Conservation (phyloP, 2,329 filamentous ascomycete genomes). For the Cryphonectria parasitica region DNA sequence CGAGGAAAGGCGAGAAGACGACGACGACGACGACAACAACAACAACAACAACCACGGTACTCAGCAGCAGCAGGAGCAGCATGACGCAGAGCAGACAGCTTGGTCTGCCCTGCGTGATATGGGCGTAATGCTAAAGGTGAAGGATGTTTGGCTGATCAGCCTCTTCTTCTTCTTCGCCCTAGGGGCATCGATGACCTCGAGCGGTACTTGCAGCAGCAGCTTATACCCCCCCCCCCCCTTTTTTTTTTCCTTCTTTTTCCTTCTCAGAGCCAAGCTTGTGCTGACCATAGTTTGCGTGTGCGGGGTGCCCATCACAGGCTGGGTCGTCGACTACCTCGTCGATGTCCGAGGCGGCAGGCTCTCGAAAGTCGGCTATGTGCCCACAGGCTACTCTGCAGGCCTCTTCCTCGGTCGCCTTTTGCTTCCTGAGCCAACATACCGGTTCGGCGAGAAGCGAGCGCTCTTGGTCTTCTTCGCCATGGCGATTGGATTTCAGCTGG, state of each 20-base stretch:
- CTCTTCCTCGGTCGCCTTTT: constrained; percentile 59
- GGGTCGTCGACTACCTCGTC: constrained; percentile 68
- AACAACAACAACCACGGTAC: constrained; percentile 20
- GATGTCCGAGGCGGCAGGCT: constrained; percentile 61
- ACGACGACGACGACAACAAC: constrained; percentile 33
- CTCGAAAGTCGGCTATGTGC: constrained; percentile 63
- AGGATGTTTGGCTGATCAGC: constrained; percentile 60
- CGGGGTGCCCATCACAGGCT: constrained; percentile 40
- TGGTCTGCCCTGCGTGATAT: constrained; percentile 39
- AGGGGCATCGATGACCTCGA: constrained; percentile 57
- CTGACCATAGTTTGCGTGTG: neutral
- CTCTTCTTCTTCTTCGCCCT: constrained; percentile 66
- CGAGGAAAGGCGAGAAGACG: constrained; percentile 17
- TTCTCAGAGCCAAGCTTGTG: neutral
- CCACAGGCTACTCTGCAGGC: constrained; percentile 63
- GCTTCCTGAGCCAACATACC: constrained; percentile 62
- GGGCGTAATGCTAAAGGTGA: constrained; percentile 37
- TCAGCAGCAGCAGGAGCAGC: constrained; percentile 36
- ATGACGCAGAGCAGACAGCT: constrained; percentile 46
- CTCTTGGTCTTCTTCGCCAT: constrained; percentile 56
- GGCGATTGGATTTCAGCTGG: constrained; percentile 57
- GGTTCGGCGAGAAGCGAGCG: constrained; percentile 62
- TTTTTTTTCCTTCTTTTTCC: no score
- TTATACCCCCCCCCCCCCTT: neutral
- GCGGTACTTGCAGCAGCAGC: constrained; percentile 35